These are phyloP conservation scores for Tricholoma bakamatsutake DNA, from an alignment of 768 basidiomycete species.

Conservation along the genomic window DNA sequence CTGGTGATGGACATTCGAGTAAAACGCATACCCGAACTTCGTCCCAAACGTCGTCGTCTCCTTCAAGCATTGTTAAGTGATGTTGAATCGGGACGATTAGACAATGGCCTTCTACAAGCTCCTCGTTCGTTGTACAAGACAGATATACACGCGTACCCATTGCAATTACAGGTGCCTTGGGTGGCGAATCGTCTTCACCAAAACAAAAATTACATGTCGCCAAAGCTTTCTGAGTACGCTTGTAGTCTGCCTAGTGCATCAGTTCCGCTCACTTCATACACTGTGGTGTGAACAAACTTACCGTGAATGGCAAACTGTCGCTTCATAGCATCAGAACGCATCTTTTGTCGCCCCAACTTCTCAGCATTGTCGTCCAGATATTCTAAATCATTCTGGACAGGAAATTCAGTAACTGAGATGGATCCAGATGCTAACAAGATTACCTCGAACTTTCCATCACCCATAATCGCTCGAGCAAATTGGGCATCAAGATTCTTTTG, in stretches of 20 bases:
- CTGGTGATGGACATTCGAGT: not conserved
- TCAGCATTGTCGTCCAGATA: conserved; percentile 98
- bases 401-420: not conserved
- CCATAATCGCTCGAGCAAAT: conserved; percentile 82
- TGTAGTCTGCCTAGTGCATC: conserved; percentile 67
- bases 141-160: conserved; percentile 89
- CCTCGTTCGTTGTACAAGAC: conserved; percentile 83
- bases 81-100: conserved; percentile 96
- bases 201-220: conserved; percentile 86
- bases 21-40: conserved; percentile 76
- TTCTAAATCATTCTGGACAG: conserved; percentile 70
- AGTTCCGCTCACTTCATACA: not conserved
- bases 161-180: conserved; percentile 83
- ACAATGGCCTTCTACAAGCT: conserved; percentile 89
- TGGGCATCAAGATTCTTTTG: conserved; percentile 90
- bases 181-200: conserved; percentile 86
- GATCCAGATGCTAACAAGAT: not conserved
- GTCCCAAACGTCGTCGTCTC: conserved; percentile 97
- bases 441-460: conserved; percentile 85
- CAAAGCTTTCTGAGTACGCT: conserved; percentile 86
- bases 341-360: conserved; percentile 85
- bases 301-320: conserved; percentile 95
- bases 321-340: conserved; percentile 95
- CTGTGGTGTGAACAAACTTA: conserved; percentile 25
- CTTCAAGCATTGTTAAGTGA: conserved; percentile 84